Conservation (phyloP, 73 alveolate genomes). For the Tetrahymena elliotti region DNA sequence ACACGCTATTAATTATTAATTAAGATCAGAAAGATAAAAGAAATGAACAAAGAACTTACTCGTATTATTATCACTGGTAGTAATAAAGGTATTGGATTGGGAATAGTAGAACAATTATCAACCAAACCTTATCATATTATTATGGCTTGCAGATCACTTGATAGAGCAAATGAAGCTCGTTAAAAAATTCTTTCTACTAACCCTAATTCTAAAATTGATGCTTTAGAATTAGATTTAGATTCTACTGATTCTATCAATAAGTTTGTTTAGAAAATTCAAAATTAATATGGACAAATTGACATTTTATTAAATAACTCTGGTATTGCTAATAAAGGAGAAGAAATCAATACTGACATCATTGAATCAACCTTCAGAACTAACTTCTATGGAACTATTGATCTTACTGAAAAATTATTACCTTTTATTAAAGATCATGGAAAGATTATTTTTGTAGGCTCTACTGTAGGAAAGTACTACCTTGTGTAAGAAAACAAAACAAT, state of each 20-base stretch:
- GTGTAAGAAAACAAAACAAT: conserved; percentile 32
- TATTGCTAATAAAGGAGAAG: conserved; percentile 41
- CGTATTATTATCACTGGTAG: conserved; percentile 47
- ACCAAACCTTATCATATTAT: conserved; percentile 40
- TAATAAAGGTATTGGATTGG: conserved; percentile 63
- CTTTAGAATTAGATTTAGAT: conserved; percentile 48
- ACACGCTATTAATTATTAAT: no score
- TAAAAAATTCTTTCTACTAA: conserved; percentile 4
- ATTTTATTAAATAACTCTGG: conserved; percentile 61
- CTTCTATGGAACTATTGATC: conserved; percentile 61
- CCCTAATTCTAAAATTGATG: conserved; percentile 43
- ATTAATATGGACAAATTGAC: conserved; percentile 40
- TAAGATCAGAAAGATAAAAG: not conserved
- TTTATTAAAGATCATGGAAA: conserved; percentile 50
- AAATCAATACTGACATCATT: conserved; percentile 24
- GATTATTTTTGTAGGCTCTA: conserved; percentile 42
- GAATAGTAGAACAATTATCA: conserved; percentile 43
- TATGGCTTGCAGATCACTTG: conserved; percentile 59
- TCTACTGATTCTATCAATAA: conserved; percentile 34
- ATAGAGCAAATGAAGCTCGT: conserved; percentile 38
- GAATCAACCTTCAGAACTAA: conserved; percentile 39
- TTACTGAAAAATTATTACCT: conserved; percentile 60
- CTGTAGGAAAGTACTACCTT: conserved; percentile 6
- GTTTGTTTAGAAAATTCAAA: conserved; percentile 28
- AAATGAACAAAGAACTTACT: not conserved